Conservation (phyloP, 1,139 yeast species). For the Sugiyamaella sp. region DNA sequence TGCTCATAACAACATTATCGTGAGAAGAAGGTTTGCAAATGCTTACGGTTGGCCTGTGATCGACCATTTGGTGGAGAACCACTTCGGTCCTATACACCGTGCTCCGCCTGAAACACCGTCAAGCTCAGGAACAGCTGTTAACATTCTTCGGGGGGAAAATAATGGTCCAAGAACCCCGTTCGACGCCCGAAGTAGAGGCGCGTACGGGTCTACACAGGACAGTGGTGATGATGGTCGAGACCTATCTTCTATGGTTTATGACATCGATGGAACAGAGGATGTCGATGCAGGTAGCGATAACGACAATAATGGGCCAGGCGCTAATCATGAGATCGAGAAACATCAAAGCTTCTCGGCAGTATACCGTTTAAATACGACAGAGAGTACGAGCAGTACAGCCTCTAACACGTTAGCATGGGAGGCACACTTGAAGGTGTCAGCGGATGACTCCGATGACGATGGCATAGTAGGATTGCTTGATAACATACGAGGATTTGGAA, state of each 20-base stretch:
- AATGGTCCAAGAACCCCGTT: conserved; percentile 3
- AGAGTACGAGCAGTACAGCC: conserved; percentile 15
- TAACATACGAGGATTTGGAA: conserved; percentile 18
- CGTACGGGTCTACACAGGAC: neutral
- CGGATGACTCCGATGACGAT: conserved; percentile 37
- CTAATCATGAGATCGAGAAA: neutral
- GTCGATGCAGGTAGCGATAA: neutral
- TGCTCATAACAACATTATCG: conserved; percentile 93
- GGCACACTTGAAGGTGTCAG: conserved; percentile 29
- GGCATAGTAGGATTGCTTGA: conserved; percentile 32
- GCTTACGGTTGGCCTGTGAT: conserved; percentile 97
- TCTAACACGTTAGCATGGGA: conserved; percentile 33
- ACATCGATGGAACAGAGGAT: conserved; percentile 20
- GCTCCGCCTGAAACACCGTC: conserved; percentile 18
- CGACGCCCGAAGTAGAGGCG: neutral
- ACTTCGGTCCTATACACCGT: conserved; percentile 47
- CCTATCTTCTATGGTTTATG: conserved; percentile 24
- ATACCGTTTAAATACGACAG: neutral
- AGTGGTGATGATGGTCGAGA: conserved; percentile 14
- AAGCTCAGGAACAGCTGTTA: neutral
- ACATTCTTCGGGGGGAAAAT: conserved; percentile 10
- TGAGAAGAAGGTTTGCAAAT: conserved; percentile 85
- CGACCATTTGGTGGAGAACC: conserved; percentile 72
- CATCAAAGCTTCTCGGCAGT: neutral
- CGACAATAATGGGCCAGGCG: neutral